Evolutionary conservation across 176 grass and related monocot species (phyloP).

Genomic region (Oryza rufipogon): DNA sequence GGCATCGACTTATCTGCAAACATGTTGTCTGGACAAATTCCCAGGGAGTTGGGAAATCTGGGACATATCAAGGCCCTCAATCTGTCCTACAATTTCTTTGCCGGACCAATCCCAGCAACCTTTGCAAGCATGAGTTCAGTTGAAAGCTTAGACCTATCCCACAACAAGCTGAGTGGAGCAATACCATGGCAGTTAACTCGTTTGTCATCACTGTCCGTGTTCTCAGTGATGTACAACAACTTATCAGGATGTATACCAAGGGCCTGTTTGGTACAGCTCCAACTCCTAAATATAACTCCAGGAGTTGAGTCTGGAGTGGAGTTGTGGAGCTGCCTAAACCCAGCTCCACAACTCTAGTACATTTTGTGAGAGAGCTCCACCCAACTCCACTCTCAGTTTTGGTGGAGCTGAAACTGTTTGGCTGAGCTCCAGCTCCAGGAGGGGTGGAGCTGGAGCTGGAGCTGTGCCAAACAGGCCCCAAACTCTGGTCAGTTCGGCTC

Average conservation of each 20-base stretch:
- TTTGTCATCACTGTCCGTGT: background rate
- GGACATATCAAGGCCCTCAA: slow-evolving; percentile 19
- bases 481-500: background rate
- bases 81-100: slow-evolving; percentile 29
- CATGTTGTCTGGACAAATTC: slow-evolving; percentile 34
- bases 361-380: too few relatives aligned
- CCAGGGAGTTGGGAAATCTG: slow-evolving; percentile 26
- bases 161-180: slow-evolving; percentile 24
- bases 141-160: slow-evolving; percentile 45
- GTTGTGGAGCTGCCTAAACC: too few relatives aligned
- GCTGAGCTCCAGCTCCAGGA: too few relatives aligned
- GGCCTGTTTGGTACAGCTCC: too few relatives aligned
- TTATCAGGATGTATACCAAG: slow-evolving; percentile 43
- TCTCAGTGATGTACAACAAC: slow-evolving; percentile 44
- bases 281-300: too few relatives aligned
- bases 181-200: slow-evolving; percentile 22
- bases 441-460: too few relatives aligned
- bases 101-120: slow-evolving; percentile 10
- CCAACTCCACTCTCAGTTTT: too few relatives aligned
- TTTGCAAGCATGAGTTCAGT: slow-evolving; percentile 16
- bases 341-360: too few relatives aligned
- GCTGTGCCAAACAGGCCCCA: too few relatives aligned
- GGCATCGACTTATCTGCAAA: slow-evolving; percentile 40
- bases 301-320: too few relatives aligned
- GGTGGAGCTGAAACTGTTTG: too few relatives aligned